Evolutionary conservation across 805 yeast species (phyloP), one percentile per base, ranked within the genome.

Genomic region (Pichia kluyveri): DNA sequence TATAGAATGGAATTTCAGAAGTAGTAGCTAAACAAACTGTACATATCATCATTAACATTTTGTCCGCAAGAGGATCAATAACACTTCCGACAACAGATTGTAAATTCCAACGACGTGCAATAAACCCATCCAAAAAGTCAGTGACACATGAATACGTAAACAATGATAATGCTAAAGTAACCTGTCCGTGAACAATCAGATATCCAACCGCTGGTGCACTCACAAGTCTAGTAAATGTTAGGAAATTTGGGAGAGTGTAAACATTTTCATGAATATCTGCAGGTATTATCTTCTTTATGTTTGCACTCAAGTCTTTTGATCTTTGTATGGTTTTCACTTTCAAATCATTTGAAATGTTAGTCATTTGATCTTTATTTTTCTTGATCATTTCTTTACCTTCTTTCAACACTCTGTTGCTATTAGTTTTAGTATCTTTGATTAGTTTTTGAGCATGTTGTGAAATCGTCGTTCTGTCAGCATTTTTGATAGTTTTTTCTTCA

Each of bases 1-100:
- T 70, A 60, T 74, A 77, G 37, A 76, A 58, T 0, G 99, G 98
- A 58, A 93, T 83, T 18, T 76, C 71, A 44, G 80, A 73, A 12
- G 82, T 69, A 55, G 81, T 75, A 0, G 91, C 80, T 49, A 93
- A 67, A 45, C 95, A 80, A 0, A 82, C 72, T 0, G 98, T 90
- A 45, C 95, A 79, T 0, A 86, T 79, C 19, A 91, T 75, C 96
- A 93, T 89, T 42, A 93, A 71, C 15, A 85, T 70, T 62, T 93
- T 93, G 62, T 93, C 99, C 0, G 99, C 99, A 68, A 88, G 73
- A 0, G 99, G 99, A 59, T 93, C 99, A 34, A 95, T 70, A 15
- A 93, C 82, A 0, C 96, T 83, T 0, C 99, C 99, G 8, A 89
- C 76, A 1, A 86, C 82, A 1, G 96, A 81, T 57, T 80, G 76